Evolutionary conservation across 306 rosid genomes (phyloP).

Genomic region (Gynostemma pentaphyllum): DNA sequence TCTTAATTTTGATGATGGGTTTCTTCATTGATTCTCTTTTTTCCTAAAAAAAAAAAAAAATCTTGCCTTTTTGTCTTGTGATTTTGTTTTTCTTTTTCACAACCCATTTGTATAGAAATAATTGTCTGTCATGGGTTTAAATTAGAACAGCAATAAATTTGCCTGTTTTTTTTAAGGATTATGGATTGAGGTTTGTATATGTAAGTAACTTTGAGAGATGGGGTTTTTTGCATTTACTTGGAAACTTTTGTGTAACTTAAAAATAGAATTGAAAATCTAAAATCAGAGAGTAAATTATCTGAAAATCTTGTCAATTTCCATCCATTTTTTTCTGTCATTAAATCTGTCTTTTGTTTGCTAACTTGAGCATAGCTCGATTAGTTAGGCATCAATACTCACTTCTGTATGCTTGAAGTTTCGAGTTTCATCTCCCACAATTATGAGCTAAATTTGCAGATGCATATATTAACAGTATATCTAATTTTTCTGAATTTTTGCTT

Average conservation of each 20-base stretch:
- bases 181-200: background rate
- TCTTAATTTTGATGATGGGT: constrained; percentile 75
- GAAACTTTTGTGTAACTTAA: background rate
- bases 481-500: background rate
- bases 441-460: too few species aligned
- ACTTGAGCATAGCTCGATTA: too few species aligned
- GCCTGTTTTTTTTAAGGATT: background rate
- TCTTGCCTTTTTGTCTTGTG: constrained; percentile 15
- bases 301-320: background rate
- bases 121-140: background rate
- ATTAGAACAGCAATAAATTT: background rate
- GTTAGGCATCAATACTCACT: too few species aligned
- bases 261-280: too few species aligned
- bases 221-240: background rate
- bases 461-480: too few species aligned
- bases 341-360: background rate
- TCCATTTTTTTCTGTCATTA: background rate
- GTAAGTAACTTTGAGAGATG: background rate
- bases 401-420: too few species aligned
- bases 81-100: background rate
- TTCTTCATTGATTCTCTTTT: constrained; percentile 17
- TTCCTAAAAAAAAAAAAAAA: too few species aligned
- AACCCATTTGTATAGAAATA: constrained; percentile 2
- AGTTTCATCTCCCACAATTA: too few species aligned
- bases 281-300: background rate